A percentile compares a stretch with the other conserved stretches of the same genome.
These are phyloP conservation scores for Volvox reticuliferus DNA, from an alignment of 139 green algal species.

Conservation along the genomic window DNA sequence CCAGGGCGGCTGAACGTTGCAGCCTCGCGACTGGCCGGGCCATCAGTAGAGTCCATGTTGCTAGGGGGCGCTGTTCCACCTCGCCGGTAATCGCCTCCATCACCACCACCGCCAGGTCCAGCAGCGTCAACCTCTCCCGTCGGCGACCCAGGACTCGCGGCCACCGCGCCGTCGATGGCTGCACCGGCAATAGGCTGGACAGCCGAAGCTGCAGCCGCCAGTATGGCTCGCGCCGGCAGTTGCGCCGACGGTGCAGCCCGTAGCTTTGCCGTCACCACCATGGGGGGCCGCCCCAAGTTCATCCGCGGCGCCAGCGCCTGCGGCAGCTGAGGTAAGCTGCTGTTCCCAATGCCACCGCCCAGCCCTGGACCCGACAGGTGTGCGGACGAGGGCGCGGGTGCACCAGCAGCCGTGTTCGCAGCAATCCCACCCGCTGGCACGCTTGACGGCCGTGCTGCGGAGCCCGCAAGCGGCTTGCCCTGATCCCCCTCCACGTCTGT, in stretches of 20 bases:
- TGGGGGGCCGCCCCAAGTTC: not conserved
- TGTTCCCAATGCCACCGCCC: not conserved
- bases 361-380: not conserved
- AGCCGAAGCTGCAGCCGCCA: not conserved
- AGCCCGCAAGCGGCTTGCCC: not conserved
- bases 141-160: not conserved
- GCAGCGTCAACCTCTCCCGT: not conserved
- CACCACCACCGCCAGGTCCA: not conserved
- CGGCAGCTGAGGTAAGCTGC: constrained; percentile 33
- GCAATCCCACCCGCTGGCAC: not conserved
- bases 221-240: not conserved
- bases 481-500: not conserved
- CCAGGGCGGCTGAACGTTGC: constrained; percentile 4
- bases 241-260: constrained; percentile 30
- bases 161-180: not conserved
- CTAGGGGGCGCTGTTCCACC: not conserved
- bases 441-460: not conserved
- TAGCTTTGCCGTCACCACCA: constrained; percentile 36
- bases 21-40: not conserved
- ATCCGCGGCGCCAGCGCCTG: constrained; percentile 15
- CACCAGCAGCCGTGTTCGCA: no score
- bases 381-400: not conserved
- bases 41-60: not conserved
- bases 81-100: not conserved
- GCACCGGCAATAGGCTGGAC: not conserved